phyloP scores from a whole-genome alignment of 768 basidiomycete genomes.

The Hericium coralloides region DNA sequence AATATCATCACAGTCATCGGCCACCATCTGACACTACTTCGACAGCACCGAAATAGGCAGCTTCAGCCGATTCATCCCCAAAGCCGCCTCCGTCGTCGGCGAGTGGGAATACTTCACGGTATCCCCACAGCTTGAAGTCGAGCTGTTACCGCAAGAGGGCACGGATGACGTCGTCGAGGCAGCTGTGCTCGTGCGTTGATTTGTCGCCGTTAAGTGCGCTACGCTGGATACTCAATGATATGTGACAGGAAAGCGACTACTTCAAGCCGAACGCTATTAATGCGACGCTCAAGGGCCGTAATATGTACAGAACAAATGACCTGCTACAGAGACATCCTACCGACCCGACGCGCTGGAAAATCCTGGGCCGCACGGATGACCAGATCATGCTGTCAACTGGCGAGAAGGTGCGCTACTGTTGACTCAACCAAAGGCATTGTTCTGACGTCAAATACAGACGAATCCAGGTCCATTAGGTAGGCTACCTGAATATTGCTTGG shows the following conservation, averaged over 20 bases:
- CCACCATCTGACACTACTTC: neutral
- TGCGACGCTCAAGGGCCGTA: neutral
- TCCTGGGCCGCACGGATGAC: slow-evolving; percentile 32
- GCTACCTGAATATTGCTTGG: neutral
- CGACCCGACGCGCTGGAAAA: slow-evolving; percentile 7
- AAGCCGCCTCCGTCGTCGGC: neutral
- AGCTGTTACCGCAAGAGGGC: slow-evolving; percentile 1
- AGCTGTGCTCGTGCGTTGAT: neutral
- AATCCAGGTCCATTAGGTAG: slow-evolving; percentile 30
- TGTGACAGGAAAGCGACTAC: neutral
- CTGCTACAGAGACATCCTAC: slow-evolving; percentile 1
- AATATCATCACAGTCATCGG: too few species aligned
- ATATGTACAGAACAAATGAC: neutral
- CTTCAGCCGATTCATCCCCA: slow-evolving; percentile 1
- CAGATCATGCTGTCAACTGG: slow-evolving; percentile 36
- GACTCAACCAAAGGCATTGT: neutral
- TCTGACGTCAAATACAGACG: slow-evolving; percentile 17
- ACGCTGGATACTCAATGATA: neutral
- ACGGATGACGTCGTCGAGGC: neutral
- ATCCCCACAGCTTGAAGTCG: neutral
- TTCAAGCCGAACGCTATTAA: neutral
- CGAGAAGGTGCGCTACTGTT: slow-evolving; percentile 25
- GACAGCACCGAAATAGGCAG: neutral
- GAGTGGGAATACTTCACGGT: slow-evolving; percentile 2
- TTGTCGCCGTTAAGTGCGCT: neutral